Evolutionary conservation across 306 rosid genomes (phyloP), one percentile per base, ranked within the genome.

Genomic region (Dryas octopetala): DNA sequence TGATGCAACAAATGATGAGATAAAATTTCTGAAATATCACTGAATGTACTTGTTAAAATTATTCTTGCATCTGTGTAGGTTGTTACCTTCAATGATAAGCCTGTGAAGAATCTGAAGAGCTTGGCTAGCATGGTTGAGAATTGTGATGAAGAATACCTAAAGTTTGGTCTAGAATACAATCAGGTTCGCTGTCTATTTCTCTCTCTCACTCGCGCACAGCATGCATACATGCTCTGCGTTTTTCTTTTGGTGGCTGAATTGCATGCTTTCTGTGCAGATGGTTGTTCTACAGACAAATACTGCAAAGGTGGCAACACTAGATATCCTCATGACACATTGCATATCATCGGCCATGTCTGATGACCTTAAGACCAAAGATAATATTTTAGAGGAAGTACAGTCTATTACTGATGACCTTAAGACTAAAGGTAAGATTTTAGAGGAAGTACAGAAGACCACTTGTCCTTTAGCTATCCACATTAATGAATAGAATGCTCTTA

Each of bases 61-160:
- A 55, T 74, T 63, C 63, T 40, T 64, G 38, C 69, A 59, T 62
- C 45, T 81, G n/a, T 71, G 73, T 60, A 91, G 93, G 93, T 91
- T 67, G 83, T 85, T 64, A 85, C 78, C 71, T 88, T 91, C 75
- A 91, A 91, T 71, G 86, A 88, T 52, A 84, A 83, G 79, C 89
- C 91, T 43, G 88, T 91, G 58, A 83, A 79, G 85, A 88, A 89
- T 78, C 90, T 91, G 10, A 86, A 86, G 87, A 83, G 85, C 79
- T 79, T 91, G 85, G 97, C 90, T n/a, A 73, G 58, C 70, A 85
- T 91, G 96, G 96, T 91, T 2, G 93, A 91, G 73, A 79, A 81
- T 75, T 89, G 96, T 28, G 57, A 82, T 17, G 93, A 85, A 0
- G 96, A 89, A 80, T 89, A 88, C 77, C 84, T 91, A 9, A 85